A percentile compares a stretch with the other conserved stretches of the same genome.
Conservation (phyloP, 331 rosid genomes). For the Prunus yedoensis region DNA sequence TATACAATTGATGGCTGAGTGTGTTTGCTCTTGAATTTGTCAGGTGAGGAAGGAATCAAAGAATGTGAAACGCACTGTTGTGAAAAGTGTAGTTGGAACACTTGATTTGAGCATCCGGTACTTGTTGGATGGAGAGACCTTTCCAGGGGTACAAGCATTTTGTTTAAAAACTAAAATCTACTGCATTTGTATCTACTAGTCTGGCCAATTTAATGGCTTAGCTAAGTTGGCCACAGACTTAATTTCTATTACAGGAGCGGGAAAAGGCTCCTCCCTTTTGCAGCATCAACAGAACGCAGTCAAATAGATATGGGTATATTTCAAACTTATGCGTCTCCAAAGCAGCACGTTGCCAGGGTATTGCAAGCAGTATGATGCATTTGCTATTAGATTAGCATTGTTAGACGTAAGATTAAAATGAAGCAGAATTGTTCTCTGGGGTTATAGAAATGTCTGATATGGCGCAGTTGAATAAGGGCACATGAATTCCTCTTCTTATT, state of each 20-base stretch:
- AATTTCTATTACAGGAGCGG: slow-evolving; percentile 54
- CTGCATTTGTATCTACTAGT: slow-evolving; percentile 5
- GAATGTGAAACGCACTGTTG: slow-evolving; percentile 53
- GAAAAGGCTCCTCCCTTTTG: slow-evolving; percentile 59
- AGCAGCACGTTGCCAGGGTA: slow-evolving; percentile 78
- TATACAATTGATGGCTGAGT: neutral
- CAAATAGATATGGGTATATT: slow-evolving; percentile 73
- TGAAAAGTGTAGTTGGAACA: slow-evolving; percentile 88
- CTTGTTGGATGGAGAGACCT: slow-evolving; percentile 84
- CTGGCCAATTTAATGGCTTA: slow-evolving; percentile 22
- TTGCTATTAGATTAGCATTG: slow-evolving; percentile 70
- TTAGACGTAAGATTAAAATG: slow-evolving; percentile 50
- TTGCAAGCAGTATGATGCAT: slow-evolving; percentile 78
- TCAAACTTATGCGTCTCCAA: slow-evolving; percentile 76
- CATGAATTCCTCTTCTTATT: slow-evolving; percentile 4
- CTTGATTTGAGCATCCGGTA: slow-evolving; percentile 76
- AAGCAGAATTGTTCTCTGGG: slow-evolving; percentile 5
- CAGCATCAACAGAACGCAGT: slow-evolving; percentile 48
- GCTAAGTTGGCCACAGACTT: slow-evolving; percentile 9
- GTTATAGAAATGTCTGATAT: slow-evolving; percentile 1
- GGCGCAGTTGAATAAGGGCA: neutral
- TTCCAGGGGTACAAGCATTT: slow-evolving; percentile 72
- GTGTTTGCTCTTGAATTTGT: slow-evolving; percentile 35
- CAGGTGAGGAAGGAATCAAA: slow-evolving; percentile 81
- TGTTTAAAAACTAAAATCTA: slow-evolving; percentile 9